Evolutionary conservation across 805 yeast genomes (phyloP), one percentile per base, ranked within the genome.

Genomic region (Candida sphagnicola): DNA sequence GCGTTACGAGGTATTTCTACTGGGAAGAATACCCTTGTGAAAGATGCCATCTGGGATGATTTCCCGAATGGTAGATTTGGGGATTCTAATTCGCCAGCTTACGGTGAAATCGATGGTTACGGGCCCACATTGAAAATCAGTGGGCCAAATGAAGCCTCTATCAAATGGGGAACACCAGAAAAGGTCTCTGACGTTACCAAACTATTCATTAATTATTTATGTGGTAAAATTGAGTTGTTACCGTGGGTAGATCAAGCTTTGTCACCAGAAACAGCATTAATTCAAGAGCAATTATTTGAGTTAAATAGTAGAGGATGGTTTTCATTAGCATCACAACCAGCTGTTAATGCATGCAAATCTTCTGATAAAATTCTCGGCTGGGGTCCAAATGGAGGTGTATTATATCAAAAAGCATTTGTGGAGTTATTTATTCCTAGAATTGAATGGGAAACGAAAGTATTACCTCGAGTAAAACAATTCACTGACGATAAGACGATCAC

Each of bases 61-160:
- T 90, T 87, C 61, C 93, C 96, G 18, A 88, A 90, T 61, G 96
- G 97, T 56, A 75, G 98, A 65, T 88, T 87, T 60, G 95, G 97
- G 65, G 95, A 89, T 63, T 85, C 96, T 0, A 73, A 93, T 52
- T 87, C 96, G 24, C 96, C 97, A 14, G 98, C 98, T 1, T 91
- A 85, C 61, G 99, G 98, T 69, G 97, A 91, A 64, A 87, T 91
- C 51, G 97, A 90, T 59, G 98, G 98, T 21, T 93, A 91, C 59
- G 98, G 98, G 2, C 96, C 97, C 0, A 78, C 85, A 2, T 74
- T 93, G 51, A 90, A 90, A 54, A 80, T 87, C 4, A 75, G 82
- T 34, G 47, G 67, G 5, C 74, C 80, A 10, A 70, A 75, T 26
- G 77, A 73, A 52, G 95, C 95, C 1, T 67, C 74, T 35, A 77